Percentiles rank a stretch among this genome's conserved stretches.
Conservation (phyloP, 805 yeast genomes). For the Candida ficus region DNA sequence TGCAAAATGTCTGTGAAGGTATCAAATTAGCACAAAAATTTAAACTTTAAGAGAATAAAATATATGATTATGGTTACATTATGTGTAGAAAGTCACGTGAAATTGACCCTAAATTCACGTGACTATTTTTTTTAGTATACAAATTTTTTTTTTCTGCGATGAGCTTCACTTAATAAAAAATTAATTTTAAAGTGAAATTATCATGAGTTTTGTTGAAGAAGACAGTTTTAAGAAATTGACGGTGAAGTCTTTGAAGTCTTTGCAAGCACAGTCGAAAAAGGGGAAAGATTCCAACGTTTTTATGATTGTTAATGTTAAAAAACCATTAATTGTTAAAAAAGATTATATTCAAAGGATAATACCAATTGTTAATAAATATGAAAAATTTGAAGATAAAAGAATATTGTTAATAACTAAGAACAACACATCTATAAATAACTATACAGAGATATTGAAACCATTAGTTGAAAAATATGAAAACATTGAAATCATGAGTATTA, state of each 20-base stretch:
- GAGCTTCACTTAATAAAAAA: neutral
- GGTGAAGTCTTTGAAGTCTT: constrained; percentile 7
- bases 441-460: constrained; percentile 8
- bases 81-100: neutral
- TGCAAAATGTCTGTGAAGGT: constrained; percentile 84
- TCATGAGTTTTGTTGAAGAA: neutral
- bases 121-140: neutral
- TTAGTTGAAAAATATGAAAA: constrained; percentile 14
- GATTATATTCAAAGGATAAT: constrained; percentile 55
- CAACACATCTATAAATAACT: constrained; percentile 23
- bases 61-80: neutral
- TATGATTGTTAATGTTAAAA: constrained; percentile 43
- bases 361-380: constrained; percentile 34
- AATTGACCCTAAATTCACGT: too few relatives aligned
- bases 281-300: constrained; percentile 7
- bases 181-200: too few relatives aligned
- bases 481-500: constrained; percentile 28
- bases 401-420: constrained; percentile 69
- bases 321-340: constrained; percentile 37
- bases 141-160: constrained; percentile 3
- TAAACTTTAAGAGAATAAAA: constrained; percentile 9
- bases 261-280: neutral
- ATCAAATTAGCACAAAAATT: constrained; percentile 48
- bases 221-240: constrained; percentile 2
- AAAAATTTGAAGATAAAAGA: constrained; percentile 4